These are phyloP conservation scores for Kazachstania psychrophila DNA, from an alignment of 805 yeast species.

Conservation along the genomic window DNA sequence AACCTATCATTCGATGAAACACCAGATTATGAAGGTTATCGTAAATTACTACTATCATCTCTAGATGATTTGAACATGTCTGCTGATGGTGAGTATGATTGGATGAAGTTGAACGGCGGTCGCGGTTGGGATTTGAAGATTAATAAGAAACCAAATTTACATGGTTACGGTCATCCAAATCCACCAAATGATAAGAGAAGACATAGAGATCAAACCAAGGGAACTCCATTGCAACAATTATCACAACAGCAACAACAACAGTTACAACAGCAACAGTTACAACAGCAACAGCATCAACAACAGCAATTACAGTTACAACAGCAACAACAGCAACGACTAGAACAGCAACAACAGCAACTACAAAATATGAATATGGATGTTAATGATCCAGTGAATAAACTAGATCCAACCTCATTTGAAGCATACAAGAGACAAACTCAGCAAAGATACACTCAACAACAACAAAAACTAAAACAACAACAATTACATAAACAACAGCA, in stretches of 20 bases:
- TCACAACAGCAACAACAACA: slow-evolving; percentile 8
- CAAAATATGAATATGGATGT: slow-evolving; percentile 8
- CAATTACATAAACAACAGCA: slow-evolving; percentile 9
- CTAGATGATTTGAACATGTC: slow-evolving; percentile 59
- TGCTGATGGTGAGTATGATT: slow-evolving; percentile 88
- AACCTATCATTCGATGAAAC: slow-evolving; percentile 84
- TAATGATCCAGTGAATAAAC: slow-evolving; percentile 16
- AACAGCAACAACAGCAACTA: slow-evolving; percentile 23
- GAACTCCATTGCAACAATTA: slow-evolving; percentile 11
- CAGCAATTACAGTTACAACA: slow-evolving; percentile 16
- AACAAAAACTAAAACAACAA: slow-evolving; percentile 14
- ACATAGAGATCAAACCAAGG: slow-evolving; percentile 20
- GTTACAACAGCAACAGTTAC: slow-evolving; percentile 7
- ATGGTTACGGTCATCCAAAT: slow-evolving; percentile 93
- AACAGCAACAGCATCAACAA: slow-evolving; percentile 13
- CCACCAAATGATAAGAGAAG: slow-evolving; percentile 50
- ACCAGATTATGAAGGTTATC: slow-evolving; percentile 86
- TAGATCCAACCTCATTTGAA: slow-evolving; percentile 36
- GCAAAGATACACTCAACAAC: slow-evolving; percentile 29
- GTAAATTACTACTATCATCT: slow-evolving; percentile 68
- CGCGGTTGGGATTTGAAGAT: slow-evolving; percentile 89
- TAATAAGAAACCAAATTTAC: slow-evolving; percentile 86
- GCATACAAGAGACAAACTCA: slow-evolving; percentile 33
- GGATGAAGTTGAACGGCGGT: slow-evolving; percentile 95
- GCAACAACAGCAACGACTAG: slow-evolving; percentile 20